Conservation (phyloP, 1,284 basidiomycete genomes). For the Cutaneotrichosporon dermatis region DNA sequence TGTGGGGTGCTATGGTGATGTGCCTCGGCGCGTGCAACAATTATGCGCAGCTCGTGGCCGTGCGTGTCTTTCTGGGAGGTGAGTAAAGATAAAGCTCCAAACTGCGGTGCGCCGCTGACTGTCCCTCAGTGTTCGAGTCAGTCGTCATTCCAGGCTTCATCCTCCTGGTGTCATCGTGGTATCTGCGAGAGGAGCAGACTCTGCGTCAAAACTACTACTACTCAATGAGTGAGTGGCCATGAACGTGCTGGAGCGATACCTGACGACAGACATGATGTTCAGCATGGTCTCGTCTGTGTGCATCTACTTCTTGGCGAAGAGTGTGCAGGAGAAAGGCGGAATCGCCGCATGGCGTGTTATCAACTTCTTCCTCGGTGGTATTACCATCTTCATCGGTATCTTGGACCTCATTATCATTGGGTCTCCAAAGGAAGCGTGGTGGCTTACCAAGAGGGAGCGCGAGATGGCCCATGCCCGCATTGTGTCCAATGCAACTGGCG, state of each 20-base stretch:
- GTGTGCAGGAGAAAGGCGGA: constrained; percentile 11
- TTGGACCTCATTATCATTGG: constrained; percentile 23
- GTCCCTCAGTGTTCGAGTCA: not conserved
- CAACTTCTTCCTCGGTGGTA: constrained; percentile 29
- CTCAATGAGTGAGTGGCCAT: constrained; percentile 15
- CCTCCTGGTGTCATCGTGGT: constrained; percentile 33
- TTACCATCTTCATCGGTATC: constrained; percentile 21
- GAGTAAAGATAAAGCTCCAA: too few relatives aligned
- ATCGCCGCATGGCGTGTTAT: constrained; percentile 29
- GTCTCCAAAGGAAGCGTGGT: constrained; percentile 27
- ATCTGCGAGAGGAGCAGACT: constrained; percentile 26
- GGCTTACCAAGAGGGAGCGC: constrained; percentile 18
- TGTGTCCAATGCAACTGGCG: constrained; percentile 20
- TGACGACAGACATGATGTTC: not conserved
- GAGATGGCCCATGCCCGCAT: constrained; percentile 23
- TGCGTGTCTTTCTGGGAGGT: constrained; percentile 20
- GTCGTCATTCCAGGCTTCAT: constrained; percentile 20
- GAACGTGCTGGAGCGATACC: too few relatives aligned
- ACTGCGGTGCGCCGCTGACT: too few relatives aligned
- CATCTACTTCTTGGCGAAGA: constrained; percentile 26
- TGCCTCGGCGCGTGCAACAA: constrained; percentile 26
- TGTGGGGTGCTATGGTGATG: constrained; percentile 26
- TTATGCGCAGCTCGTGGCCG: constrained; percentile 22
- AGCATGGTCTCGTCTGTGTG: constrained; percentile 8
- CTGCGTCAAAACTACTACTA: constrained; percentile 24